Conservation (phyloP, 306 rosid genomes). For the Medicago arabica region DNA sequence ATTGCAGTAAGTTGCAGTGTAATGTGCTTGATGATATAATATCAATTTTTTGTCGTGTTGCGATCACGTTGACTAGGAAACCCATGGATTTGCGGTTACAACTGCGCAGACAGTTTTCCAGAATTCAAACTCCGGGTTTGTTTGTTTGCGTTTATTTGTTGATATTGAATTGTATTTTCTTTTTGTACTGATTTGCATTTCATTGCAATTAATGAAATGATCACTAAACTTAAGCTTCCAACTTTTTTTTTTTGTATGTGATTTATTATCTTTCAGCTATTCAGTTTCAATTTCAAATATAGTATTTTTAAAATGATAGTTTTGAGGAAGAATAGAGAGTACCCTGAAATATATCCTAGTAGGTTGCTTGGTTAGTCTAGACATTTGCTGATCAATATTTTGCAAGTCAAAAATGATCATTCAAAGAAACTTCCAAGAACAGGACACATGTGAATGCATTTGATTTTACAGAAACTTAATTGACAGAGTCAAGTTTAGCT, state of each 20-base stretch:
- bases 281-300: neutral
- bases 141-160: neutral
- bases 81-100: neutral
- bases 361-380: neutral
- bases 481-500: constrained; percentile 6
- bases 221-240: neutral
- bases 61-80: neutral
- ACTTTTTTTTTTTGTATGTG: neutral
- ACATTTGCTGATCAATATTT: neutral
- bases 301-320: neutral
- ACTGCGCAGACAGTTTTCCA: neutral
- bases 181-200: constrained; percentile 17
- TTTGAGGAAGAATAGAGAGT: neutral
- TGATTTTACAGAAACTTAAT: neutral
- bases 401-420: constrained; percentile 5
- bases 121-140: constrained; percentile 8
- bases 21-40: neutral
- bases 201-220: neutral
- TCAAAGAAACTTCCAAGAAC: neutral
- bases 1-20: neutral
- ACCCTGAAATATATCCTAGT: neutral
- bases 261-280: neutral
- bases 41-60: neutral
- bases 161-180: neutral
- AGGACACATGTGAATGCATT: constrained; percentile 12